Evolutionary conservation across 495 filamentous ascomycete genomes (phyloP).

Genomic region (Elaphomyces granulatus): DNA sequence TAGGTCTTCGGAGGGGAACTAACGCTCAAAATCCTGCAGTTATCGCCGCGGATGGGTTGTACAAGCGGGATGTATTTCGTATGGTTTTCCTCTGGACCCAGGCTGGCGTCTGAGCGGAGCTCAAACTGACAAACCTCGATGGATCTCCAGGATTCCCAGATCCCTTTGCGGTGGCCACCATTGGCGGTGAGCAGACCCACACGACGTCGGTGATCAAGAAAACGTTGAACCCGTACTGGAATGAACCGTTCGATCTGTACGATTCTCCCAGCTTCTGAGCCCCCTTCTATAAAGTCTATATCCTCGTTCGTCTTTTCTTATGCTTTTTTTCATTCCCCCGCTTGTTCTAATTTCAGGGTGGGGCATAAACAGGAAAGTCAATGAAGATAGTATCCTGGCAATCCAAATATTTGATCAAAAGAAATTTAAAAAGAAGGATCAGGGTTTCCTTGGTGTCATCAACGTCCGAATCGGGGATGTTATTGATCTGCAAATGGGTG

Average conservation of each 20-base stretch:
- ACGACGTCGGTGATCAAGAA: constrained; percentile 93
- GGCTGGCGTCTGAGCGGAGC: background rate
- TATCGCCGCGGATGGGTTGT: constrained; percentile 94
- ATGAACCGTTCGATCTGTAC: constrained; percentile 96
- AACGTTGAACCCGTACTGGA: constrained; percentile 98
- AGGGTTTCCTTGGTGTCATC: constrained; percentile 94
- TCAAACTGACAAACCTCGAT: constrained; percentile 2
- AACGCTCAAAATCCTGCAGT: constrained; percentile 41
- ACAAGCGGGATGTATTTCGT: constrained; percentile 99
- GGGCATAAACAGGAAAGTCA: constrained; percentile 50
- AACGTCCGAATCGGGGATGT: constrained; percentile 90
- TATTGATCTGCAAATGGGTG: constrained; percentile 74
- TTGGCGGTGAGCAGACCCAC: constrained; percentile 91
- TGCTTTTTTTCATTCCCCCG: background rate
- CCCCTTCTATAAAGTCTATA: background rate
- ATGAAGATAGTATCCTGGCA: constrained; percentile 88
- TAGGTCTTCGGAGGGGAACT: constrained; percentile 11
- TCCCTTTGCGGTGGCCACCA: constrained; percentile 92
- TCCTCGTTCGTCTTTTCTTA: background rate
- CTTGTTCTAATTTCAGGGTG: constrained; percentile 6
- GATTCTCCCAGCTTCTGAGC: constrained; percentile 10
- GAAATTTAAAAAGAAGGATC: constrained; percentile 99
- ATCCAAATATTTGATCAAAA: constrained; percentile 99
- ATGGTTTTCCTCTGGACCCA: constrained; percentile 8
- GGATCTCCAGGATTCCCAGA: constrained; percentile 69